Evolutionary conservation across 2,329 filamentous ascomycete genomes (phyloP).

Genomic region (Beauveria sp.): DNA sequence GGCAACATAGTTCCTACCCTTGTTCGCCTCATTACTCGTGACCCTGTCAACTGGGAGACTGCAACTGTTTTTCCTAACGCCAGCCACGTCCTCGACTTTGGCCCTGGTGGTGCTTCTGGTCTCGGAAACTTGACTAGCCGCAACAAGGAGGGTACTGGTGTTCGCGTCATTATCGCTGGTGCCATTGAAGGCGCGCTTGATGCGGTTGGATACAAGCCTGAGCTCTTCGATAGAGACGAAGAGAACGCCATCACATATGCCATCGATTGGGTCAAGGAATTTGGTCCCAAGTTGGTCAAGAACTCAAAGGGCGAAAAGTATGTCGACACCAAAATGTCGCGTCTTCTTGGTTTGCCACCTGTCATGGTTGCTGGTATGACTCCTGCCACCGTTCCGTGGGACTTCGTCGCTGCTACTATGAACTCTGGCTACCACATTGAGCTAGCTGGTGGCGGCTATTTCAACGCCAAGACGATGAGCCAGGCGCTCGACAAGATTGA

Average conservation of each 20-base stretch:
- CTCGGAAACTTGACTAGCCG: slow-evolving; percentile 93
- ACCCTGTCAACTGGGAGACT: slow-evolving; percentile 92
- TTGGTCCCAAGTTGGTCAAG: slow-evolving; percentile 84
- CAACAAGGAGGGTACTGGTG: slow-evolving; percentile 97
- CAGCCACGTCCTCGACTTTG: slow-evolving; percentile 93
- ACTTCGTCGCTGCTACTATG: slow-evolving; percentile 88
- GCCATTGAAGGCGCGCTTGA: slow-evolving; percentile 82
- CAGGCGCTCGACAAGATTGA: slow-evolving; percentile 79
- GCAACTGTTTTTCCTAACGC: slow-evolving; percentile 85
- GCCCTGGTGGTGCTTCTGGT: slow-evolving; percentile 92
- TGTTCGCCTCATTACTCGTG: slow-evolving; percentile 87
- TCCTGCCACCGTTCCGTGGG: slow-evolving; percentile 79
- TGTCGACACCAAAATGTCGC: slow-evolving; percentile 94
- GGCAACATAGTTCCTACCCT: slow-evolving; percentile 80
- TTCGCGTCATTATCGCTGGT: slow-evolving; percentile 90
- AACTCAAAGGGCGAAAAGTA: slow-evolving; percentile 84
- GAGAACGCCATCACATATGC: slow-evolving; percentile 93
- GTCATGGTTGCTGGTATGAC: slow-evolving; percentile 94
- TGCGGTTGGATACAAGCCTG: slow-evolving; percentile 95
- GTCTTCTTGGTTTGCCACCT: slow-evolving; percentile 74
- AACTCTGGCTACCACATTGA: slow-evolving; percentile 93
- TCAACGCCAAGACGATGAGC: slow-evolving; percentile 74
- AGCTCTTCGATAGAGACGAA: slow-evolving; percentile 93
- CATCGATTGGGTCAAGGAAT: slow-evolving; percentile 95
- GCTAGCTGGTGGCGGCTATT: slow-evolving; percentile 84